Conservation (phyloP, 208 protist species). For the Leishmania guyanensis region DNA sequence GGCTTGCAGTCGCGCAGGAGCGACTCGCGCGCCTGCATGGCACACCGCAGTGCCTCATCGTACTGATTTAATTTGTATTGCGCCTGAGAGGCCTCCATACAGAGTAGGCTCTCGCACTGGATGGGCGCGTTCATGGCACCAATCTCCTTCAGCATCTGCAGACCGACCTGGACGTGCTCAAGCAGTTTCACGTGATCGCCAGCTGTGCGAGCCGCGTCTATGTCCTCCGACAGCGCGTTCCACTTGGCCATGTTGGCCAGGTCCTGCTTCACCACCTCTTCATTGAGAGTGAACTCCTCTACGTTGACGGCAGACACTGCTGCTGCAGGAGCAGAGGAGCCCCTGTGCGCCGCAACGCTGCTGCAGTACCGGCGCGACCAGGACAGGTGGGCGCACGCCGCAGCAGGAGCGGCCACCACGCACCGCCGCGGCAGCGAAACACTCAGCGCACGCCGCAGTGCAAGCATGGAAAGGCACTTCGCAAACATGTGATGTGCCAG, state of each 20-base stretch:
- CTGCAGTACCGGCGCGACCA: neutral
- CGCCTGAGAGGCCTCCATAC: constrained; percentile 86
- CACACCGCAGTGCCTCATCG: constrained; percentile 51
- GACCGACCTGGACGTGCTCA: constrained; percentile 46
- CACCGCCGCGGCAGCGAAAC: neutral
- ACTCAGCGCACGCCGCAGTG: neutral
- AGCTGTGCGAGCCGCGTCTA: constrained; percentile 49
- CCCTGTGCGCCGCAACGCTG: neutral
- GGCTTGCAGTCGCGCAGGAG: constrained; percentile 49
- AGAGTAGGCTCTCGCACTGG: constrained; percentile 83
- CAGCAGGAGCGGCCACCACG: neutral
- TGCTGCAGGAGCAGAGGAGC: neutral
- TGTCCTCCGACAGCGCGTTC: constrained; percentile 68
- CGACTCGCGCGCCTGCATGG: constrained; percentile 45
- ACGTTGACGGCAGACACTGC: constrained; percentile 70
- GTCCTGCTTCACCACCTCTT: constrained; percentile 80
- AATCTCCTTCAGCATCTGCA: constrained; percentile 70
- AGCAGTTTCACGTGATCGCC: constrained; percentile 51
- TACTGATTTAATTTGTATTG: constrained; percentile 73
- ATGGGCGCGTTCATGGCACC: constrained; percentile 75
- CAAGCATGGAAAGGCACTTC: neutral
- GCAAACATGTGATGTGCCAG: neutral
- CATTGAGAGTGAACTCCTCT: constrained; percentile 85
- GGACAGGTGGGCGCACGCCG: neutral
- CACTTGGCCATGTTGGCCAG: constrained; percentile 67